These are phyloP conservation scores for Pythium periplocum DNA, from an alignment of 352 stramenopile genomes.

Conservation along the genomic window DNA sequence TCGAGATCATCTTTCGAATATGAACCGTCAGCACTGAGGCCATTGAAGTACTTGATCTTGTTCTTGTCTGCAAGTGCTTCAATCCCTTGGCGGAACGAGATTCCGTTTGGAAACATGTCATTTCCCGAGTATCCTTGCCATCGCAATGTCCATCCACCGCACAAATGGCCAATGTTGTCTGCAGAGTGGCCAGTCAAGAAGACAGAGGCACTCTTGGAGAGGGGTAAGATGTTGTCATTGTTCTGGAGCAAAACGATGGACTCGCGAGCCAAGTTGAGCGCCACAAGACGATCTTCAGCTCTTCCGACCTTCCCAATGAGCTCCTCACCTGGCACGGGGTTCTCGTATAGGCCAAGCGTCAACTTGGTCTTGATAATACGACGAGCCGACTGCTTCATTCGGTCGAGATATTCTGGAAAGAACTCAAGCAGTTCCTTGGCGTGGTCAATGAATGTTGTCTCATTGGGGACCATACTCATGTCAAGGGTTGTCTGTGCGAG, in stretches of 20 bases:
- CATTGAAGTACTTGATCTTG: slow-evolving; percentile 45
- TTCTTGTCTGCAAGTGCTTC: slow-evolving; percentile 19
- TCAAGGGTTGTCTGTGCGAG: slow-evolving; percentile 81
- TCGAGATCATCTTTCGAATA: slow-evolving; percentile 39
- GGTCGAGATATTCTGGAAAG: slow-evolving; percentile 25
- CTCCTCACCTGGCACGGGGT: slow-evolving; percentile 38
- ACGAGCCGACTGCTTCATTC: slow-evolving; percentile 52
- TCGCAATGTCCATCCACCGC: slow-evolving; percentile 72
- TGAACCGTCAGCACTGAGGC: slow-evolving; percentile 44
- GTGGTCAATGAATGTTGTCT: slow-evolving; percentile 46
- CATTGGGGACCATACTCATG: slow-evolving; percentile 87
- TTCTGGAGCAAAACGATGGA: slow-evolving; percentile 83
- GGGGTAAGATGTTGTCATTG: slow-evolving; percentile 34
- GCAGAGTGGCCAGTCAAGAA: slow-evolving; percentile 59
- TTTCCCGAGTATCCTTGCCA: slow-evolving; percentile 83
- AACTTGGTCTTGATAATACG: slow-evolving; percentile 74
- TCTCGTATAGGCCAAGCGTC: slow-evolving; percentile 65
- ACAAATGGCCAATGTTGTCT: slow-evolving; percentile 55
- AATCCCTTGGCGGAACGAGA: slow-evolving; percentile 56
- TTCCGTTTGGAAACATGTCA: slow-evolving; percentile 47
- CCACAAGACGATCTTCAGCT: slow-evolving; percentile 39
- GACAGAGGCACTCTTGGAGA: slow-evolving; percentile 21
- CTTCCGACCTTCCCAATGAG: slow-evolving; percentile 42
- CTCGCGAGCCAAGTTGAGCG: slow-evolving; percentile 57
- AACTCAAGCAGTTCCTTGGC: slow-evolving; percentile 28